phyloP scores from a whole-genome alignment of 768 basidiomycete genomes.

The Leccinum subgranulosum region DNA sequence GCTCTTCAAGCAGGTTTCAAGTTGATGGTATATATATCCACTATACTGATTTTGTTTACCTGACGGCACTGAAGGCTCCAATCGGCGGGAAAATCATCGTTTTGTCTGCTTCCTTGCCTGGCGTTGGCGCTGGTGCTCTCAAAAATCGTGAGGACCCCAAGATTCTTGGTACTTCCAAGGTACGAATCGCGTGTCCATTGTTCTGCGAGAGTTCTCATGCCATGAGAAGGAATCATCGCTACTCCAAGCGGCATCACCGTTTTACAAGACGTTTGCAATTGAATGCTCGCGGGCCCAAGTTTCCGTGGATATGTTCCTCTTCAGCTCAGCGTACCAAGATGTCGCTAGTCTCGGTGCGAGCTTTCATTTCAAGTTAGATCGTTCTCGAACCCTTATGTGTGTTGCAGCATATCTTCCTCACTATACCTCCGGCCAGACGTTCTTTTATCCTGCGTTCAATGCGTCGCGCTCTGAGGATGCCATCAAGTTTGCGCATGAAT shows the following conservation, averaged over 20 bases:
- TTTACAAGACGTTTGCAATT: slow-evolving; percentile 99
- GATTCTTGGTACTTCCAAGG: slow-evolving; percentile 91
- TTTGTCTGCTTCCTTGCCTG: slow-evolving; percentile 82
- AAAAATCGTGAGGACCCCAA: slow-evolving; percentile 98
- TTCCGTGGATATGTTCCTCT: slow-evolving; percentile 99
- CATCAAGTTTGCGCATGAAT: slow-evolving; percentile 97
- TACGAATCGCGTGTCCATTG: slow-evolving; percentile 22
- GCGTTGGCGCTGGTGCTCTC: slow-evolving; percentile 82
- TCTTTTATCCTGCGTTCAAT: slow-evolving; percentile 98
- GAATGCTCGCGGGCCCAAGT: slow-evolving; percentile 97
- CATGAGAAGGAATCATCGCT: slow-evolving; percentile 75
- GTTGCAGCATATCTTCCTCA: slow-evolving; percentile 81
- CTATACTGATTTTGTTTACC: not conserved
- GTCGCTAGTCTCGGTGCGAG: slow-evolving; percentile 81
- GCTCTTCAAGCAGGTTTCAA: slow-evolving; percentile 96
- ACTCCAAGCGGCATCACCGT: slow-evolving; percentile 88
- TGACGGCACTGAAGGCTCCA: slow-evolving; percentile 51
- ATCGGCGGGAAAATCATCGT: slow-evolving; percentile 95
- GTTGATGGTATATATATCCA: slow-evolving; percentile 63
- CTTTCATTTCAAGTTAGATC: not conserved
- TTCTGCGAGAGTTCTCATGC: not conserved
- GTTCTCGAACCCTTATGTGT: not conserved
- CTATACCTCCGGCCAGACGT: slow-evolving; percentile 97
- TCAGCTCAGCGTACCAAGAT: slow-evolving; percentile 90
- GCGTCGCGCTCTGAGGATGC: slow-evolving; percentile 93